phyloP scores from a whole-genome alignment of 2,329 filamentous ascomycete species.

The Pyrenophora graminea region DNA sequence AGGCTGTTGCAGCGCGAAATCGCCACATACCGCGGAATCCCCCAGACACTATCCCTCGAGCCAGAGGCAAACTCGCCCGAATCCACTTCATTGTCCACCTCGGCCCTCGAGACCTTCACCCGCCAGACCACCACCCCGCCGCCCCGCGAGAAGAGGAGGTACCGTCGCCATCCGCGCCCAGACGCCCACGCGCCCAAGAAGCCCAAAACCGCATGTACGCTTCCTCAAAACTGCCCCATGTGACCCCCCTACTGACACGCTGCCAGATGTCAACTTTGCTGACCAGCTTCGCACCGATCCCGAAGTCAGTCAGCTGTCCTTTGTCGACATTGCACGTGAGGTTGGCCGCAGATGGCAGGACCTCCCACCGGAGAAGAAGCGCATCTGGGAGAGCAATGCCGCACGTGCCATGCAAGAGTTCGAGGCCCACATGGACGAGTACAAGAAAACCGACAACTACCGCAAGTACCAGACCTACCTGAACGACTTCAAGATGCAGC shows the following conservation, averaged over 20 bases:
- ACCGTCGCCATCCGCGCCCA: conserved; percentile 44
- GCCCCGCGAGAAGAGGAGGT: conserved; percentile 42
- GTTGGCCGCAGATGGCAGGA: conserved; percentile 47
- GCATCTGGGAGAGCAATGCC: conserved; percentile 45
- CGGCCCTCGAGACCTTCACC: conserved; percentile 34
- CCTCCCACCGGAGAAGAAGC: conserved; percentile 42
- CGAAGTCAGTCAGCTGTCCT: conserved; percentile 41
- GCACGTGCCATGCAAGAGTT: conserved; percentile 46
- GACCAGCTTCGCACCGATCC: conserved; percentile 46
- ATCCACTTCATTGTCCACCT: conserved; percentile 33
- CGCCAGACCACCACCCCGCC: conserved; percentile 29
- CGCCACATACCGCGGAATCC: conserved; percentile 42
- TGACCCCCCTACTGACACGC: conserved; percentile 12
- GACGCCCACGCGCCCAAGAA: conserved; percentile 47
- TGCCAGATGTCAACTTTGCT: conserved; percentile 48
- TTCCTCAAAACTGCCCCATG: not conserved
- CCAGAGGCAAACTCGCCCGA: conserved; percentile 23
- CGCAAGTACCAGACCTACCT: conserved; percentile 45
- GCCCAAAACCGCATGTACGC: conserved; percentile 48
- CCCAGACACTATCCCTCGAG: conserved; percentile 33
- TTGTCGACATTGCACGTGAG: conserved; percentile 47
- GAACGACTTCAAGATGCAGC: conserved; percentile 41
- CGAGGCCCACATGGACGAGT: conserved; percentile 47
- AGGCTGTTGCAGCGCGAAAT: conserved; percentile 48
- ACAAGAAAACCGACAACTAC: conserved; percentile 46